These are phyloP conservation scores for Russula sp. DNA, from an alignment of 768 basidiomycete genomes.

Conservation along the genomic window DNA sequence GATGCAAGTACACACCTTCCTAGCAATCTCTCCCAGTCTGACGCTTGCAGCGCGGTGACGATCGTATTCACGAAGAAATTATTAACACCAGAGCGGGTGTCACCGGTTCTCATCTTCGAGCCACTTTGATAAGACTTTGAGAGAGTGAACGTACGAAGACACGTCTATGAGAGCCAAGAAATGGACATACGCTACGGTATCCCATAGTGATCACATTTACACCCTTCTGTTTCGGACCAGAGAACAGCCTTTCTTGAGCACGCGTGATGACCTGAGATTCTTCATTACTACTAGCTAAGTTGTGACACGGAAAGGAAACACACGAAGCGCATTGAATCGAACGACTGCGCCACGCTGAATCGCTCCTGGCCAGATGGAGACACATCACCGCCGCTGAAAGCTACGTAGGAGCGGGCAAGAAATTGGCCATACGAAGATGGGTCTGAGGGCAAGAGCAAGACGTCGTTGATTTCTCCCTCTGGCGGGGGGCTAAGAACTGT, in stretches of 20 bases:
- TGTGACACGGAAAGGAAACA: background rate
- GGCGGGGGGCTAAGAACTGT: background rate
- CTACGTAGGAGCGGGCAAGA: conserved; percentile 10
- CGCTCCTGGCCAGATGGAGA: background rate
- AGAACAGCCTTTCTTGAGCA: conserved; percentile 52
- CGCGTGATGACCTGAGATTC: conserved; percentile 50
- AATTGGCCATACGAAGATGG: conserved; percentile 5
- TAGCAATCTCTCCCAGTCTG: conserved; percentile 62
- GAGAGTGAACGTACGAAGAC: background rate
- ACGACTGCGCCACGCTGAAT: conserved; percentile 14
- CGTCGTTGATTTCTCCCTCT: conserved; percentile 1
- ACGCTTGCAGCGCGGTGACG: conserved; percentile 56
- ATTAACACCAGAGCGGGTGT: conserved; percentile 40
- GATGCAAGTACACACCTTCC: conserved; percentile 41
- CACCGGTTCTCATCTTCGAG: conserved; percentile 32
- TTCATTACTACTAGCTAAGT: conserved; percentile 25
- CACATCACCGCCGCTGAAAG: conserved; percentile 4
- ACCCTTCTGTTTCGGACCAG: conserved; percentile 31
- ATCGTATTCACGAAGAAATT: conserved; percentile 70
- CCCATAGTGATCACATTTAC: conserved; percentile 62
- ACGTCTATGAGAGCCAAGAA: background rate
- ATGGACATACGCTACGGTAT: conserved; percentile 48
- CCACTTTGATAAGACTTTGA: conserved; percentile 16
- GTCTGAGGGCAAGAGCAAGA: conserved; percentile 10
- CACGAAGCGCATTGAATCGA: conserved; percentile 15